Evolutionary conservation across 306 rosid species (phyloP).

Genomic region (Delonix regia): DNA sequence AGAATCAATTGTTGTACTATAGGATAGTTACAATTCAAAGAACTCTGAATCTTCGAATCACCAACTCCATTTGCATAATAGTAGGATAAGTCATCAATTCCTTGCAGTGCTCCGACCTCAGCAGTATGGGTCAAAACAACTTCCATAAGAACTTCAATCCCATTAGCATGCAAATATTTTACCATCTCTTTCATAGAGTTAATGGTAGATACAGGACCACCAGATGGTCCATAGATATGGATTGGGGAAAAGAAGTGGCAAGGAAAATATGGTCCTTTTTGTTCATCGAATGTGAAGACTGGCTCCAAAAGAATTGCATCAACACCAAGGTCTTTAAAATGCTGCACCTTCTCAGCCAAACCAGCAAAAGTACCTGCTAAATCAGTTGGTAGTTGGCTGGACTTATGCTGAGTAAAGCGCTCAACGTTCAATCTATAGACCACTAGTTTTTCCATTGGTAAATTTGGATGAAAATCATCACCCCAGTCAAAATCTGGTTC

Average conservation of each 20-base stretch:
- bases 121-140: constrained; percentile 86
- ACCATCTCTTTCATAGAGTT: constrained; percentile 86
- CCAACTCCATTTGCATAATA: constrained; percentile 46
- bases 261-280: constrained; percentile 87
- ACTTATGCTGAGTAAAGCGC: constrained; percentile 64
- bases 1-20: constrained; percentile 73
- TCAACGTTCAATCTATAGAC: constrained; percentile 74
- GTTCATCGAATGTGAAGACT: constrained; percentile 66
- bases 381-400: constrained; percentile 64
- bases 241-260: constrained; percentile 74
- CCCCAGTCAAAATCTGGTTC: constrained; percentile 83
- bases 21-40: constrained; percentile 83
- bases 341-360: constrained; percentile 70
- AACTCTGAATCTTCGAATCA: constrained; percentile 43
- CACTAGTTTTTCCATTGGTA: constrained; percentile 65
- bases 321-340: constrained; percentile 74
- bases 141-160: constrained; percentile 86
- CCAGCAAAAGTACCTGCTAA: constrained; percentile 87
- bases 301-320: constrained; percentile 89
- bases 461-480: constrained; percentile 51
- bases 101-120: constrained; percentile 67
- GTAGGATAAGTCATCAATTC: constrained; percentile 73
- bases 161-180: constrained; percentile 76
- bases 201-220: constrained; percentile 57
- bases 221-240: constrained; percentile 69